A percentile compares a stretch with the other conserved stretches of the same genome.
phyloP scores from a whole-genome alignment of 2,329 filamentous ascomycete genomes.

The Aspergillus vadensis region DNA sequence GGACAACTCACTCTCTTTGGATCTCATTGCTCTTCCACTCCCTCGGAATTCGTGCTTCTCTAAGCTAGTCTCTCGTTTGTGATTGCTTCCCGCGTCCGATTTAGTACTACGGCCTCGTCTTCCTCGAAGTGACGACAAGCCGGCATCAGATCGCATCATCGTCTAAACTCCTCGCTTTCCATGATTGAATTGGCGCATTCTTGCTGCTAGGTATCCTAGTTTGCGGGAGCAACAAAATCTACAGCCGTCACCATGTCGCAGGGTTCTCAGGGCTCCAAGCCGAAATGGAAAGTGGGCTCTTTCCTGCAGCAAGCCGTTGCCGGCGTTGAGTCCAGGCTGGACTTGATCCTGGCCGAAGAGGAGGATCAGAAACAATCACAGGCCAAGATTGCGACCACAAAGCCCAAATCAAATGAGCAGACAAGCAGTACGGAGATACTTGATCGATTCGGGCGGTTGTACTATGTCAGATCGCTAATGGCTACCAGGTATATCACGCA shows the following conservation, averaged over 20 bases:
- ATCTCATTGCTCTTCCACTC: not conserved
- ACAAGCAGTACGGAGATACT: constrained; percentile 33
- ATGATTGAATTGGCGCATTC: constrained; percentile 12
- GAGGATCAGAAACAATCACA: constrained; percentile 33
- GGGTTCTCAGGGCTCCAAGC: constrained; percentile 50
- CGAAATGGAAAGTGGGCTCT: constrained; percentile 67
- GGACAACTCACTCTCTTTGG: not conserved
- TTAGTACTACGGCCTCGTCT: constrained; percentile 5
- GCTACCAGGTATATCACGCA: constrained; percentile 58
- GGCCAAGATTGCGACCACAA: constrained; percentile 29
- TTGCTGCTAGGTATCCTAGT: constrained; percentile 17
- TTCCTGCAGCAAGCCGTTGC: constrained; percentile 89
- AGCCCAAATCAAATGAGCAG: constrained; percentile 43
- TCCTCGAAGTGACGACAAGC: constrained; percentile 18
- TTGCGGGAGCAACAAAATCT: not conserved
- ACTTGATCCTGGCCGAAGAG: constrained; percentile 85
- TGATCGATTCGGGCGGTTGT: not conserved
- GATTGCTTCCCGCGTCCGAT: not conserved
- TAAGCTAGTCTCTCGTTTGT: constrained; percentile 12
- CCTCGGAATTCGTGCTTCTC: constrained; percentile 5
- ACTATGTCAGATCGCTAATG: constrained; percentile 26
- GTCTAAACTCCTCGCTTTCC: constrained; percentile 11
- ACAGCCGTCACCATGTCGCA: constrained; percentile 33
- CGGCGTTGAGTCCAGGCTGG: constrained; percentile 88
- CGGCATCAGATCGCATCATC: constrained; percentile 12